Evolutionary conservation across 441 rosid genomes (phyloP).

Genomic region (Erysimum cheiri): DNA sequence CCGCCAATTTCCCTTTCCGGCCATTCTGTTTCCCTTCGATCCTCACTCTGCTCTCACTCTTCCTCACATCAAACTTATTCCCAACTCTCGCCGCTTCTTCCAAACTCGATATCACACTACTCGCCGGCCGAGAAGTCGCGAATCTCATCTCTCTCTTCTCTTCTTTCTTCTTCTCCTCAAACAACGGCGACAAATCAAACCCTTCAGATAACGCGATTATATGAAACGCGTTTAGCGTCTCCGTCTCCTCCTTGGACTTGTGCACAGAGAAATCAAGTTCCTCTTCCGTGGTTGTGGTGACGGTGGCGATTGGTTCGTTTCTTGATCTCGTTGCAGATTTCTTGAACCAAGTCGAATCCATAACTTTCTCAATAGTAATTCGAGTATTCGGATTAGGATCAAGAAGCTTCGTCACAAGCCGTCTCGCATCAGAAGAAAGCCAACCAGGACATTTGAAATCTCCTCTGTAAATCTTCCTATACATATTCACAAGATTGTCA

Average conservation of each 20-base stretch:
- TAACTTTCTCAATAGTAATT: conserved; percentile 56
- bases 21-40: conserved; percentile 80
- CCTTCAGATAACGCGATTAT: conserved; percentile 85
- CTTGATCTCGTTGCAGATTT: conserved; percentile 51
- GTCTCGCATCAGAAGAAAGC: conserved; percentile 79
- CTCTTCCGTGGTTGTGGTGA: conserved; percentile 17
- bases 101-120: conserved; percentile 77
- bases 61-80: conserved; percentile 67
- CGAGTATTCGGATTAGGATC: conserved; percentile 70
- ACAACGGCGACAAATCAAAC: conserved; percentile 80
- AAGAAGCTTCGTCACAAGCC: conserved; percentile 70
- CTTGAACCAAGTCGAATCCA: conserved; percentile 79
- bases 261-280: conserved; percentile 33
- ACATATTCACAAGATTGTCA: conserved; percentile 79
- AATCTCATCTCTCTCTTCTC: conserved; percentile 77
- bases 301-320: background rate
- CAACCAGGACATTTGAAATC: conserved; percentile 92
- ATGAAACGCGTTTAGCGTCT: conserved; percentile 77
- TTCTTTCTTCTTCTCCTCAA: conserved; percentile 78
- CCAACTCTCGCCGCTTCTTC: conserved; percentile 72
- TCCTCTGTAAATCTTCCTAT: conserved; percentile 78
- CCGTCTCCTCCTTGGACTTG: conserved; percentile 50
- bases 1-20: conserved; percentile 77
- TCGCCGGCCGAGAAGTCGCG: conserved; percentile 74
- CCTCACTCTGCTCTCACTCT: conserved; percentile 72